phyloP scores from a whole-genome alignment of 306 rosid genomes.

The Dryas octopetala region DNA sequence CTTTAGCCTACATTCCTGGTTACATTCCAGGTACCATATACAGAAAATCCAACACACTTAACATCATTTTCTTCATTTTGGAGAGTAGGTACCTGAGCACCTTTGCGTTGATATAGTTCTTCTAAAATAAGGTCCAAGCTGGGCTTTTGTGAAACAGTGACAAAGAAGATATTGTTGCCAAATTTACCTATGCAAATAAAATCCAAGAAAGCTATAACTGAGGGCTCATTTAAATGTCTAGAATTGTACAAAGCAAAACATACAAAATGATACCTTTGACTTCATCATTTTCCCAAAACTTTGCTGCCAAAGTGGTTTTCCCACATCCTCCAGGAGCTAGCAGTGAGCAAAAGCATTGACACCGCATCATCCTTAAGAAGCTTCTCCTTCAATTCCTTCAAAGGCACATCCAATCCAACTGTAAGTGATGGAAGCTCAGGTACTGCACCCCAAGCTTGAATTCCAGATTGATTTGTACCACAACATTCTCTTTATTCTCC shows the following conservation, averaged over 20 bases:
- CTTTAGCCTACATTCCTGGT: too few relatives aligned
- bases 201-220: conserved; percentile 9
- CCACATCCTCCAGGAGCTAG: conserved; percentile 45
- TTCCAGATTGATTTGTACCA: not conserved
- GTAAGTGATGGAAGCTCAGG: conserved; percentile 33
- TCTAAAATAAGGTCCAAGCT: conserved; percentile 35
- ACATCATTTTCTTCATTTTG: conserved; percentile 31
- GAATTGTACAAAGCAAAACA: not conserved
- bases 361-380: conserved; percentile 17
- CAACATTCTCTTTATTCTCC: not conserved
- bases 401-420: conserved; percentile 46
- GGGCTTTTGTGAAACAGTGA: conserved; percentile 38
- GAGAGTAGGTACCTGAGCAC: conserved; percentile 21
- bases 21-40: too few relatives aligned
- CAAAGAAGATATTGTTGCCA: conserved; percentile 48
- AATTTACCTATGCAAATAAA: conserved; percentile 38
- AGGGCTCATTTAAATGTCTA: not conserved
- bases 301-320: conserved; percentile 49
- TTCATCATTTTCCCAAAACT: conserved; percentile 26
- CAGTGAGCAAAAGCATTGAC: conserved; percentile 42
- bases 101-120: conserved; percentile 35
- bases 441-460: conserved; percentile 25
- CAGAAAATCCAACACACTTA: too few relatives aligned
- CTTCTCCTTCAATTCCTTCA: conserved; percentile 42
- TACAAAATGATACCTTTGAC: not conserved